A percentile compares a stretch with the other conserved stretches of the same genome.
Conservation (phyloP, 2,329 filamentous ascomycete genomes). For the Verticillium nonalfalfae region DNA sequence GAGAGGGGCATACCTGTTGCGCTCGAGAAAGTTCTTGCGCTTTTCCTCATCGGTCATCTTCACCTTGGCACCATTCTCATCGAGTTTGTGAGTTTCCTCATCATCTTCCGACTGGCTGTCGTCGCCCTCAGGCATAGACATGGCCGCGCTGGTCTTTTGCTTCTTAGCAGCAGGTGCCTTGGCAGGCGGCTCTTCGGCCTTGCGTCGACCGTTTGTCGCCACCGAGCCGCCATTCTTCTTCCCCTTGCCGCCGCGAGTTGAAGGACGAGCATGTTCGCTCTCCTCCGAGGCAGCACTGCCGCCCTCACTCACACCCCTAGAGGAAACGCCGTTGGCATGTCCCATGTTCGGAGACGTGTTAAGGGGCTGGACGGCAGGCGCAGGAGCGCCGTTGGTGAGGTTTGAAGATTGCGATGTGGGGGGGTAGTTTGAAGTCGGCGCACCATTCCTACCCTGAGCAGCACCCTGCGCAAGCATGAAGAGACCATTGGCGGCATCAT, state of each 20-base stretch:
- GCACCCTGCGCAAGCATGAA: constrained; percentile 80
- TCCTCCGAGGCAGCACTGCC: constrained; percentile 69
- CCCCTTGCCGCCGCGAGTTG: constrained; percentile 58
- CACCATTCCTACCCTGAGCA: constrained; percentile 65
- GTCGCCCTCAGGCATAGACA: constrained; percentile 12
- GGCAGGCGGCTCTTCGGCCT: constrained; percentile 59
- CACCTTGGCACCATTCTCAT: constrained; percentile 50
- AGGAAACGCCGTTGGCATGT: constrained; percentile 32
- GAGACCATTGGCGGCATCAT: constrained; percentile 90
- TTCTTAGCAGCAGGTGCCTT: constrained; percentile 68
- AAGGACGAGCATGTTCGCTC: constrained; percentile 60
- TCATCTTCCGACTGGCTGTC: constrained; percentile 25
- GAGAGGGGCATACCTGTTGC: constrained; percentile 67
- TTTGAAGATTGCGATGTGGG: constrained; percentile 36
- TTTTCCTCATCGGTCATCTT: constrained; percentile 99
- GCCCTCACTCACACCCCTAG: constrained; percentile 57
- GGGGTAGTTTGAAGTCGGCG: constrained; percentile 43
- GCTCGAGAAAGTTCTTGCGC: constrained; percentile 92
- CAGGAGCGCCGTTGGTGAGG: constrained; percentile 40
- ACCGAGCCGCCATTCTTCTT: constrained; percentile 52
- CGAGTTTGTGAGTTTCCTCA: constrained; percentile 48
- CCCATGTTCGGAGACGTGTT: constrained; percentile 47
- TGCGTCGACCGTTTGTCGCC: constrained; percentile 63
- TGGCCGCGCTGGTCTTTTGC: constrained; percentile 50
- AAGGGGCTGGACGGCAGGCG: constrained; percentile 23